Evolutionary conservation across 2,329 filamentous ascomycete genomes (phyloP).

Genomic region (Rachicladosporium sp.): DNA sequence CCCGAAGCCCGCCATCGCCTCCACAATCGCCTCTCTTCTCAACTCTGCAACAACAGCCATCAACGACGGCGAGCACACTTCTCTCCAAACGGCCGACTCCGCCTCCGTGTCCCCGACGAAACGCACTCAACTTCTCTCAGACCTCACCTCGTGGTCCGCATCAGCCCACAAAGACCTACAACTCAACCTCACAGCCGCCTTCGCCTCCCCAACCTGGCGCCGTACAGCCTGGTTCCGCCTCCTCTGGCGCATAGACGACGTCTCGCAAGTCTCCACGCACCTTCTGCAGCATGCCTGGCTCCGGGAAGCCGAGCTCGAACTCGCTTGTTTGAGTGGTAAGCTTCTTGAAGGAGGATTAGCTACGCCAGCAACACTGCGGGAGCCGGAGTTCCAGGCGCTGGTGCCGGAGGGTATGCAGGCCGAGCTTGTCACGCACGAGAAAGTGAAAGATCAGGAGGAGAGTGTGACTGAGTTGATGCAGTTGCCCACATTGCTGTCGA

Average conservation of each 20-base stretch:
- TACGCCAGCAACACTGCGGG: constrained; percentile 13
- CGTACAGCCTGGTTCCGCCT: constrained; percentile 87
- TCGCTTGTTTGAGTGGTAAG: constrained; percentile 72
- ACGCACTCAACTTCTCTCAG: constrained; percentile 40
- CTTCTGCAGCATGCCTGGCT: too few relatives aligned
- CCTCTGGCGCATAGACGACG: constrained; percentile 88
- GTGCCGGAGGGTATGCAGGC: constrained; percentile 4
- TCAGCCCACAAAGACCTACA: constrained; percentile 73
- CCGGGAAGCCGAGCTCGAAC: constrained; percentile 60
- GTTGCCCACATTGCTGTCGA: constrained; percentile 14
- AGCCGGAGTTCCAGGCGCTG: constrained; percentile 2
- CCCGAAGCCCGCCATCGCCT: constrained; percentile 54
- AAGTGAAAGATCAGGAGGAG: constrained; percentile 7
- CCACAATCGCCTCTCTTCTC: constrained; percentile 56
- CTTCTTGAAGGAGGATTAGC: constrained; percentile 52
- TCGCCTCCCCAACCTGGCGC: constrained; percentile 63
- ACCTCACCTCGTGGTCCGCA: constrained; percentile 63
- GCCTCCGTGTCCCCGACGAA: constrained; percentile 28
- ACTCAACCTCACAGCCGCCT: constrained; percentile 64
- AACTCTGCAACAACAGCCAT: constrained; percentile 1
- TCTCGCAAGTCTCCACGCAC: constrained; percentile 25
- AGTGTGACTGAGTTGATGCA: constrained; percentile 20
- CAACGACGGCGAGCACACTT: not conserved
- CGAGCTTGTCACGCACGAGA: constrained; percentile 6
- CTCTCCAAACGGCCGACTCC: not conserved